These are phyloP conservation scores for Terana coerulea DNA, from an alignment of 768 basidiomycete species.

Conservation along the genomic window DNA sequence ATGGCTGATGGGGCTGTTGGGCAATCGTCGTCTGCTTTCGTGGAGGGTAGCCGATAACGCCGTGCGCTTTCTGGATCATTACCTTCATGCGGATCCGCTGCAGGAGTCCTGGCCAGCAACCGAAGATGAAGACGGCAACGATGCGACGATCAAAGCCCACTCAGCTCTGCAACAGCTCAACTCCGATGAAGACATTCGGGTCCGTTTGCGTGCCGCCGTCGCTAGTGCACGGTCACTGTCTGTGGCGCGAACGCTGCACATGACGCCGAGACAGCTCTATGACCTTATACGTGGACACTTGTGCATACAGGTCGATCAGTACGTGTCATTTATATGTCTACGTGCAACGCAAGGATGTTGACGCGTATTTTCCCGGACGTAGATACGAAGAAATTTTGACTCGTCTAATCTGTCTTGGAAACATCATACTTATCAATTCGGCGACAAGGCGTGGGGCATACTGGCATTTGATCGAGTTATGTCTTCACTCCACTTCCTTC, in stretches of 20 bases:
- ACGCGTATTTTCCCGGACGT: background rate
- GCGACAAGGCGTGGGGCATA: constrained; percentile 77
- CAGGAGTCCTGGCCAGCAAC: constrained; percentile 44
- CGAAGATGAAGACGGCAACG: background rate
- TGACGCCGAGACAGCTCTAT: constrained; percentile 41
- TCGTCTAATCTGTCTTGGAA: constrained; percentile 65
- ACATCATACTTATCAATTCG: constrained; percentile 77
- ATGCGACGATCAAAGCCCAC: background rate
- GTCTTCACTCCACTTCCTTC: constrained; percentile 40
- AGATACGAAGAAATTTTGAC: constrained; percentile 79
- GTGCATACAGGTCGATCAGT: constrained; percentile 47
- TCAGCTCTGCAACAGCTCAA: constrained; percentile 47
- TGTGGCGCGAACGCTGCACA: constrained; percentile 34
- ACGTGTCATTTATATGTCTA: constrained; percentile 24
- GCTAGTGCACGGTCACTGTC: constrained; percentile 58
- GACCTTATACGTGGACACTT: constrained; percentile 41
- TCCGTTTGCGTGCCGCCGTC: constrained; percentile 73
- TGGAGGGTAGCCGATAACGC: constrained; percentile 70
- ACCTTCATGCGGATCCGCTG: constrained; percentile 54
- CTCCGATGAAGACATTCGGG: constrained; percentile 75
- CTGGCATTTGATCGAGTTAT: constrained; percentile 82
- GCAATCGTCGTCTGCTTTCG: constrained; percentile 32
- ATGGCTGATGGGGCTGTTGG: constrained; percentile 49
- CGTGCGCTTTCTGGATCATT: constrained; percentile 61
- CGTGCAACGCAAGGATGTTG: background rate